These are phyloP conservation scores for Puya raimondii DNA, from an alignment of 176 grass and related monocot species.

Conservation along the genomic window DNA sequence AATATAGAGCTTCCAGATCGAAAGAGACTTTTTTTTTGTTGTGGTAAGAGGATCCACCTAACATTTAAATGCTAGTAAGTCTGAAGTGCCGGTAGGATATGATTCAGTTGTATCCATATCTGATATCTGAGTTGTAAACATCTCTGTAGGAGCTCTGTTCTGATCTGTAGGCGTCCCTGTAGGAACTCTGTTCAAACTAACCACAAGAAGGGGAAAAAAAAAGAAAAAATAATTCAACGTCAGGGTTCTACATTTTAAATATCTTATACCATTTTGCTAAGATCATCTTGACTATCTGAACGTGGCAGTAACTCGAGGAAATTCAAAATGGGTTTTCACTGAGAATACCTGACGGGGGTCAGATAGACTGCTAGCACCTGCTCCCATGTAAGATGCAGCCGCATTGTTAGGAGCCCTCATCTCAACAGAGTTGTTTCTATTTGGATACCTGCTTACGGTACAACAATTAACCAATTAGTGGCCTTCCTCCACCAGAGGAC, in stretches of 20 bases:
- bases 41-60: not conserved
- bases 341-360: slow-evolving; percentile 61
- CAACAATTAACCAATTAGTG: not conserved
- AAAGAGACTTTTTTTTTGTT: not conserved
- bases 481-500: not conserved
- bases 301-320: not conserved
- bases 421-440: slow-evolving; percentile 37
- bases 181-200: not conserved
- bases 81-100: not conserved
- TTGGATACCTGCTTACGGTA: slow-evolving; percentile 40
- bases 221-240: not conserved
- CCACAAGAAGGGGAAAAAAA: not conserved
- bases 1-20: not conserved
- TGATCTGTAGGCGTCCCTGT: too few species aligned
- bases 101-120: not conserved
- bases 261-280: not conserved
- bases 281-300: not conserved
- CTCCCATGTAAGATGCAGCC: slow-evolving; percentile 47
- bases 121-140: not conserved
- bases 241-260: not conserved
- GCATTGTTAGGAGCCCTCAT: slow-evolving; percentile 52
- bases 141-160: not conserved
- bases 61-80: not conserved
- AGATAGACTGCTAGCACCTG: slow-evolving; percentile 50
- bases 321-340: not conserved